Conservation (phyloP, 169 alveolate species). For the Babesia bigemina region DNA sequence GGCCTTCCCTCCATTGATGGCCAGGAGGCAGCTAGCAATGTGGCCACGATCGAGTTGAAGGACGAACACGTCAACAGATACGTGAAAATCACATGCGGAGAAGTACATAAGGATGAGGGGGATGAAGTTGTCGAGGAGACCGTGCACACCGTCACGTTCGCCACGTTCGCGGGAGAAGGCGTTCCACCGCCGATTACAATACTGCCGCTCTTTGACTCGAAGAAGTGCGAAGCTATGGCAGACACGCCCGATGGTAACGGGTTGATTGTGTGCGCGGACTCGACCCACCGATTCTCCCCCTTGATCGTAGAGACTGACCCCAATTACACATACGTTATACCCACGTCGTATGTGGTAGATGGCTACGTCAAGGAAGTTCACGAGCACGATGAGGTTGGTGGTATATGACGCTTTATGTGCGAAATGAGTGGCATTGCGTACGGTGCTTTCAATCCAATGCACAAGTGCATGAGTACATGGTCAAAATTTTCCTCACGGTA, state of each 20-base stretch:
- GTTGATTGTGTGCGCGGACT: background rate
- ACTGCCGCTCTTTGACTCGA: background rate
- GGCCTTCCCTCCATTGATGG: slow-evolving; percentile 24
- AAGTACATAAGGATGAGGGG: background rate
- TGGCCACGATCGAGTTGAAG: background rate
- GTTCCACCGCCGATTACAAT: slow-evolving; percentile 4
- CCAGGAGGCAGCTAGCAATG: background rate
- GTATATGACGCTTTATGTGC: background rate
- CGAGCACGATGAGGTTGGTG: slow-evolving; percentile 1
- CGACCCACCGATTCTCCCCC: slow-evolving; percentile 4
- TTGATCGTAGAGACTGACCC: slow-evolving; percentile 40
- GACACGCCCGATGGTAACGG: background rate
- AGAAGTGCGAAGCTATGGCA: background rate
- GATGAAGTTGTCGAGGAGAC: background rate
- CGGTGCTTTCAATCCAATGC: too few relatives aligned
- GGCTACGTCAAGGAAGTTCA: slow-evolving; percentile 15
- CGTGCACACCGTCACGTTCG: background rate
- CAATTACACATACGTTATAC: slow-evolving; percentile 32
- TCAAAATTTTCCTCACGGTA: too few relatives aligned
- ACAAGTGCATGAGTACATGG: too few relatives aligned
- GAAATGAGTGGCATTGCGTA: too few relatives aligned
- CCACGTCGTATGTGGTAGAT: slow-evolving; percentile 1
- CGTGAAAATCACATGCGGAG: slow-evolving; percentile 1
- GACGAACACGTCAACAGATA: background rate
- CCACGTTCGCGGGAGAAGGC: background rate